Evolutionary conservation across 768 basidiomycete species (phyloP).

Genomic region (Russula dissimulans): DNA sequence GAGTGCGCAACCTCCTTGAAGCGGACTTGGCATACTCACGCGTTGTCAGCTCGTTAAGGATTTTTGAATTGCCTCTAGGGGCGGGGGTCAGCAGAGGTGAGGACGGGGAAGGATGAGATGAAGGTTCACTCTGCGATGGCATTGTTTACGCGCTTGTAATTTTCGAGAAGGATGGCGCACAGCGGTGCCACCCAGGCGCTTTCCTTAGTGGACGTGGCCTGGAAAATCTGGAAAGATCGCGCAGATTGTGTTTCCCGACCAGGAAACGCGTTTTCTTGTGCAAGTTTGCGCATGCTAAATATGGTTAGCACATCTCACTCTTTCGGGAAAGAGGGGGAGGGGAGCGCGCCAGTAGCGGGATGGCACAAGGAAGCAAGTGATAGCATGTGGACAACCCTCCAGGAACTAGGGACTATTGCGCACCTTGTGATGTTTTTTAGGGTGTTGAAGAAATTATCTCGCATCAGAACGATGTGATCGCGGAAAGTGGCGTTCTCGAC

Average conservation of each 20-base stretch:
- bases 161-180: conserved; percentile 16
- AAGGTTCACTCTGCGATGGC: conserved; percentile 16
- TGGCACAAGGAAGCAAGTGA: neutral
- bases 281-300: conserved; percentile 17
- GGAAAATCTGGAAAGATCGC: conserved; percentile 16
- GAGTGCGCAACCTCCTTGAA: conserved; percentile 24
- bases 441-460: conserved; percentile 10
- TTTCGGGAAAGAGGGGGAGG: neutral
- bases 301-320: conserved; percentile 4
- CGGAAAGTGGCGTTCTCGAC: conserved; percentile 3
- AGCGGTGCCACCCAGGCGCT: conserved; percentile 18
- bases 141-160: conserved; percentile 14
- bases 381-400: neutral
- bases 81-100: neutral
- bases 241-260: conserved; percentile 1
- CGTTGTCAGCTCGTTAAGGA: conserved; percentile 27
- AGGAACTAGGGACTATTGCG: conserved; percentile 9
- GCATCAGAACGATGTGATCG: conserved; percentile 2
- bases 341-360: neutral
- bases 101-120: neutral
- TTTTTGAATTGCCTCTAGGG: conserved; percentile 27
- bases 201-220: conserved; percentile 7
- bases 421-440: conserved; percentile 17
- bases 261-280: conserved; percentile 11
- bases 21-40: conserved; percentile 27